Conservation (phyloP, 257 asterid species). For the Thymus mandschuricus region DNA sequence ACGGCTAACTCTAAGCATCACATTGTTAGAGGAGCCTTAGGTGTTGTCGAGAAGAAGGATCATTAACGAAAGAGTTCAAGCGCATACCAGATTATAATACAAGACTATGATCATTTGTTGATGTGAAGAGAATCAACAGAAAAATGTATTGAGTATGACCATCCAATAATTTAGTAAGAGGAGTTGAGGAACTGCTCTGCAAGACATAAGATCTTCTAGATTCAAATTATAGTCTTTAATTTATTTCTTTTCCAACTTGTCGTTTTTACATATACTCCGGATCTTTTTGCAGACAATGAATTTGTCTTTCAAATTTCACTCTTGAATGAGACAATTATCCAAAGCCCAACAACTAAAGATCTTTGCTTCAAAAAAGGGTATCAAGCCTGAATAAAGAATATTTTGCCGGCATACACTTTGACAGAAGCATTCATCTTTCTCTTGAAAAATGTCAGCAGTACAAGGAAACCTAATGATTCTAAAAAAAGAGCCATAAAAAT, state of each 20-base stretch:
- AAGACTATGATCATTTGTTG: background rate
- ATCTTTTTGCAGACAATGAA: background rate
- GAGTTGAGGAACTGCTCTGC: background rate
- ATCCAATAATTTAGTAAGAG: slow-evolving; percentile 2
- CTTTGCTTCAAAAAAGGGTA: background rate
- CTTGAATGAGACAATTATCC: slow-evolving; percentile 2
- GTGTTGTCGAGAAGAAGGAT: background rate
- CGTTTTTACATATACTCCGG: background rate
- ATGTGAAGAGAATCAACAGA: background rate
- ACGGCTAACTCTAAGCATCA: background rate
- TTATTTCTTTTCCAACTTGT: background rate
- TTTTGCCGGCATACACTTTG: slow-evolving; percentile 8
- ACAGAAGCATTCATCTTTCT: background rate
- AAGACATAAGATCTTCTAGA: background rate
- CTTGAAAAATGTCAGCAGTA: background rate
- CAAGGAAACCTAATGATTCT: slow-evolving; percentile 8
- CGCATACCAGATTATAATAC: background rate
- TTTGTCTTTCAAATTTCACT: background rate
- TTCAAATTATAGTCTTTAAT: background rate
- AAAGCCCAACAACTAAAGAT: slow-evolving; percentile 4
- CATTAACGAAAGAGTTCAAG: background rate
- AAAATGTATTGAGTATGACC: background rate
- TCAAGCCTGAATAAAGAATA: background rate
- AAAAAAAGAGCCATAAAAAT: slow-evolving; percentile 10
- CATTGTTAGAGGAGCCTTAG: background rate